Evolutionary conservation across 73 alveolate genomes (phyloP).

Genomic region (Uronychia setigera): DNA sequence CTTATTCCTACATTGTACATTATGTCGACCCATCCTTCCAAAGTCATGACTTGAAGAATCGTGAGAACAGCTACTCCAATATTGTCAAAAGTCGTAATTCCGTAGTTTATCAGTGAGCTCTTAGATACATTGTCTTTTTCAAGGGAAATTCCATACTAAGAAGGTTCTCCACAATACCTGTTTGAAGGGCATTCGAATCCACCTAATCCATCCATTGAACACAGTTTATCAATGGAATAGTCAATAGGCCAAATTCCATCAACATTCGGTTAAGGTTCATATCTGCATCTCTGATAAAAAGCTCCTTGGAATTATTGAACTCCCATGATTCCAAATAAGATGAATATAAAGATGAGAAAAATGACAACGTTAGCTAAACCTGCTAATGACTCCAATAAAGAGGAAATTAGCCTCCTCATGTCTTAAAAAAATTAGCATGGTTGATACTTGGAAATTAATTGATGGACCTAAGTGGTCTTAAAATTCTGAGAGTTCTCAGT

Average conservation of each 20-base stretch:
- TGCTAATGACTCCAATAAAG: slow-evolving; percentile 46
- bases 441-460: slow-evolving; percentile 2
- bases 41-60: slow-evolving; percentile 65
- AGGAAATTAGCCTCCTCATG: slow-evolving; percentile 45
- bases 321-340: slow-evolving; percentile 61
- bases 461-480: slow-evolving; percentile 26
- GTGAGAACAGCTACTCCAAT: slow-evolving; percentile 63
- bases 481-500: slow-evolving; percentile 51
- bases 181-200: slow-evolving; percentile 15
- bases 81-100: slow-evolving; percentile 73
- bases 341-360: slow-evolving; percentile 38
- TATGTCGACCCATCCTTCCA: slow-evolving; percentile 80
- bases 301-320: slow-evolving; percentile 43
- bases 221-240: slow-evolving; percentile 3
- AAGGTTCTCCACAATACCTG: slow-evolving; percentile 23
- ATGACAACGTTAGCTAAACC: slow-evolving; percentile 45
- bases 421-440: neutral
- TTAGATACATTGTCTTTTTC: slow-evolving; percentile 5
- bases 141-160: neutral
- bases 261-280: slow-evolving; percentile 12
- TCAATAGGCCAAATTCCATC: slow-evolving; percentile 34
- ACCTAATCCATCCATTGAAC: slow-evolving; percentile 35
- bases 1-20: slow-evolving; percentile 34
- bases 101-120: slow-evolving; percentile 42
- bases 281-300: slow-evolving; percentile 37